Evolutionary conservation across 2,329 filamentous ascomycete genomes (phyloP).

Genomic region (Cladosporium sp.): DNA sequence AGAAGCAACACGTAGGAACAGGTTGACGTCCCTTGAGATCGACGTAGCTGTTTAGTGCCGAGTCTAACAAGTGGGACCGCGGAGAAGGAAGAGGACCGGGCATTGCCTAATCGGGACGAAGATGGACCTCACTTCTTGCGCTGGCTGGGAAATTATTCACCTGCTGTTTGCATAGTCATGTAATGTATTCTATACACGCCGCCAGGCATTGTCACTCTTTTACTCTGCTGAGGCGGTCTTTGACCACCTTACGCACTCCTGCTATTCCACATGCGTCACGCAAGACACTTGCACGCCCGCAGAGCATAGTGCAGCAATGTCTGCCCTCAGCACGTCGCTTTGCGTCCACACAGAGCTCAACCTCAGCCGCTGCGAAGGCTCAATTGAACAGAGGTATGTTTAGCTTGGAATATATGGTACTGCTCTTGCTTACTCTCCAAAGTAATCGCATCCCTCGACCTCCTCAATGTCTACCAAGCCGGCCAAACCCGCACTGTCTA

Average conservation of each 20-base stretch:
- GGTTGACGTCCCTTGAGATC: not conserved
- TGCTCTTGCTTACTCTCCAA: conserved; percentile 30
- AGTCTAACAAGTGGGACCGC: conserved; percentile 4
- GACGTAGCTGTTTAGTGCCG: not conserved
- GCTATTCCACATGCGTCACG: not conserved
- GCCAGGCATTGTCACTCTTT: conserved; percentile 10
- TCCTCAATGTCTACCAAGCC: conserved; percentile 61
- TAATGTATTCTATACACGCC: conserved; percentile 12
- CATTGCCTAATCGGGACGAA: not conserved
- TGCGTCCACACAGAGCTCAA: not conserved
- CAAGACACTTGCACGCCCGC: conserved; percentile 4
- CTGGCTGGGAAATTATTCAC: not conserved
- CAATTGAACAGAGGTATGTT: conserved; percentile 6
- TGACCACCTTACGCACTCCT: conserved; percentile 5
- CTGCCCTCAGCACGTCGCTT: not conserved
- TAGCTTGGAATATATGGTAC: not conserved
- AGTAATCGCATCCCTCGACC: conserved; percentile 56
- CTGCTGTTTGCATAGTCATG: conserved; percentile 7
- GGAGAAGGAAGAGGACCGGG: not conserved
- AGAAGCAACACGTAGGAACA: not conserved
- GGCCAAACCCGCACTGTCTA: conserved; percentile 64
- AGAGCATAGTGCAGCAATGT: not conserved
- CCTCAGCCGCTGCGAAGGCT: conserved; percentile 3
- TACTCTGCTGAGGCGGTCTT: not conserved
- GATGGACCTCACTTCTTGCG: conserved; percentile 6